Evolutionary conservation across 1,284 basidiomycete genomes (phyloP), one percentile per base, ranked within the genome.

Genomic region (Chondrostereum purpureum): DNA sequence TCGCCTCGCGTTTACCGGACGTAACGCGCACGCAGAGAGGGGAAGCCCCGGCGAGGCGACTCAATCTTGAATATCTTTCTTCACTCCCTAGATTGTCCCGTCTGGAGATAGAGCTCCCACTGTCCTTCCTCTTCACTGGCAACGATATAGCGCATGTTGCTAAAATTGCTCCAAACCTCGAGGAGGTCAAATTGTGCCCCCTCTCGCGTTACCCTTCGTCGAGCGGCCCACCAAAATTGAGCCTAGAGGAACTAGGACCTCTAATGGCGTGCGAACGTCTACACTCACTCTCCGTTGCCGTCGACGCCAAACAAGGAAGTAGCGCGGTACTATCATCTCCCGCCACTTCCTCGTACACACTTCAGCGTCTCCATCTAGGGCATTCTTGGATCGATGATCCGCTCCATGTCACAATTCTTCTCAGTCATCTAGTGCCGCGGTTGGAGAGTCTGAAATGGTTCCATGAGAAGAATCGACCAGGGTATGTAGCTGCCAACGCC

Each of bases 41-140:
- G 13, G 82, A 83, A 43, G 68, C 73, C 20, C 64, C 75, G 10
- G 66, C 69, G 51, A 69, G 67, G 20, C 73, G 74, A 49, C 72
- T 88, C 23, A 72, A 81, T 14, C 68, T 88, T 42, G 73, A 78
- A 48, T 64, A 75, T 50, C 59, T 88, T n/a, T 64, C 66, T 17
- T 65, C 64, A 40, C 68, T 88, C 27, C 74, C 77, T 17, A 57
- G 58, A 24, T 68, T 88, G 46, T 56, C 65, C 33, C 73, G 77
- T 17, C 67, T 88, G 36, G 83, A 86, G 43, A 72, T 88, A 49
- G 85, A 88, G 58, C 77, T 88, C 43, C 83, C 84, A 13, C 81
- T 86, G 57, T 85, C 82, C 4, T 69, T 77, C 41, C 64, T 83
- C 48, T 80, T 88, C 63, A 65, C 70, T 42, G 69, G 78, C 31